Evolutionary conservation across 257 asterid species (phyloP).

Genomic region (Anisodus acutangulus): DNA sequence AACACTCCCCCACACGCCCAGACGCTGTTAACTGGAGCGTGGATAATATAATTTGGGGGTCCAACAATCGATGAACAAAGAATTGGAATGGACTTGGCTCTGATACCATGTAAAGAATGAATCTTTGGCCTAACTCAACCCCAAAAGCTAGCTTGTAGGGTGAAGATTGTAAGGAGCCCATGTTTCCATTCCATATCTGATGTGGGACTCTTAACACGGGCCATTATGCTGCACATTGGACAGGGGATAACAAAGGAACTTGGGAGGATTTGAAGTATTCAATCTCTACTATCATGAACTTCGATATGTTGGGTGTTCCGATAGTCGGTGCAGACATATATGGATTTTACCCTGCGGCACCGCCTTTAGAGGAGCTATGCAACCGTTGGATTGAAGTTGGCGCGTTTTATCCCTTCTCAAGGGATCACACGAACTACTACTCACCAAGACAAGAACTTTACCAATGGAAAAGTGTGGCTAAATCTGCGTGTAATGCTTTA

Average conservation of each 20-base stretch:
- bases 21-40: too few species aligned
- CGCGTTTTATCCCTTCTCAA: conserved; percentile 90
- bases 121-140: too few species aligned
- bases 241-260: conserved; percentile 92
- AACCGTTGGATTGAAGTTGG: conserved; percentile 97
- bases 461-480: conserved; percentile 91
- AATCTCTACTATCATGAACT: conserved; percentile 79
- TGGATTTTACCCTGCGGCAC: conserved; percentile 82
- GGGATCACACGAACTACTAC: conserved; percentile 87
- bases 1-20: too few species aligned
- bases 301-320: conserved; percentile 87
- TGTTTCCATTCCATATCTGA: too few species aligned
- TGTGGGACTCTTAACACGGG: conserved; percentile 42
- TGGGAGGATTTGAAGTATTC: conserved; percentile 86
- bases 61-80: too few species aligned
- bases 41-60: too few species aligned
- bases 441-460: conserved; percentile 98
- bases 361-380: conserved; percentile 80
- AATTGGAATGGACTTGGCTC: too few species aligned
- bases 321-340: conserved; percentile 99
- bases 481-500: conserved; percentile 84
- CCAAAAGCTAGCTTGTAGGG: too few species aligned
- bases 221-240: conserved; percentile 87
- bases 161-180: too few species aligned
- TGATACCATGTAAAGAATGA: too few species aligned